These are phyloP conservation scores for Emiliania huxleyi DNA, from an alignment of 78 protist species.

Conservation along the genomic window DNA sequence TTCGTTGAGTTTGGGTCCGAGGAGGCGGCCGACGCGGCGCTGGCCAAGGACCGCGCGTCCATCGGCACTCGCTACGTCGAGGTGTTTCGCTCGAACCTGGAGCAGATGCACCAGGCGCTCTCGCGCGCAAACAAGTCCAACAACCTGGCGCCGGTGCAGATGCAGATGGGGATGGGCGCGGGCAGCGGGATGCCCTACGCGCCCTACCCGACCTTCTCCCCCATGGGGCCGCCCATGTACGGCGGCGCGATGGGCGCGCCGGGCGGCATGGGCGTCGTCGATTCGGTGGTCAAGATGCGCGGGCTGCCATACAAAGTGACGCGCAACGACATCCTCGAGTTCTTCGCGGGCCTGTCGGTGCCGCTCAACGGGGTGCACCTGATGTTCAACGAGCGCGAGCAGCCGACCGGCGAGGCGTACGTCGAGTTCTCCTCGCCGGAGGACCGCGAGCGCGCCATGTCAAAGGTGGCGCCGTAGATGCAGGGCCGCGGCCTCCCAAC, in stretches of 20 bases:
- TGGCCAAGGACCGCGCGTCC: neutral
- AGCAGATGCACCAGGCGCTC: neutral
- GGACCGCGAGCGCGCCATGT: conserved; percentile 12
- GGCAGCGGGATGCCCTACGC: neutral
- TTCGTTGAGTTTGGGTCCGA: conserved; percentile 12
- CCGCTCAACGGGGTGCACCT: conserved; percentile 21
- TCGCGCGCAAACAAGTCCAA: neutral
- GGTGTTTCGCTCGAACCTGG: neutral
- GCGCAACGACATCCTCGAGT: neutral
- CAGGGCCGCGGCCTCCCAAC: no score
- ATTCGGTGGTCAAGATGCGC: conserved; percentile 2
- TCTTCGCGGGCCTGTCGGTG: neutral
- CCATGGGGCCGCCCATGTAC: neutral
- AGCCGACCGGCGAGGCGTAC: conserved; percentile 33
- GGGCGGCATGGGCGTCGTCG: neutral
- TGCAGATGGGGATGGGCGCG: neutral
- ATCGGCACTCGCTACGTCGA: conserved; percentile 36
- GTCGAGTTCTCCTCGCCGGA: neutral
- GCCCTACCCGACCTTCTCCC: neutral
- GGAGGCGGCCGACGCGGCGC: neutral
- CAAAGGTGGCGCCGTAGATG: no score
- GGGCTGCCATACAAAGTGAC: conserved; percentile 30
- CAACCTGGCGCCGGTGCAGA: neutral
- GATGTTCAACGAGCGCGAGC: neutral
- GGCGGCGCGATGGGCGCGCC: neutral